Base-by-base conservation (phyloP, 2,329 filamentous ascomycete genomes). In the Chaetomiaceae sp. region DNA sequence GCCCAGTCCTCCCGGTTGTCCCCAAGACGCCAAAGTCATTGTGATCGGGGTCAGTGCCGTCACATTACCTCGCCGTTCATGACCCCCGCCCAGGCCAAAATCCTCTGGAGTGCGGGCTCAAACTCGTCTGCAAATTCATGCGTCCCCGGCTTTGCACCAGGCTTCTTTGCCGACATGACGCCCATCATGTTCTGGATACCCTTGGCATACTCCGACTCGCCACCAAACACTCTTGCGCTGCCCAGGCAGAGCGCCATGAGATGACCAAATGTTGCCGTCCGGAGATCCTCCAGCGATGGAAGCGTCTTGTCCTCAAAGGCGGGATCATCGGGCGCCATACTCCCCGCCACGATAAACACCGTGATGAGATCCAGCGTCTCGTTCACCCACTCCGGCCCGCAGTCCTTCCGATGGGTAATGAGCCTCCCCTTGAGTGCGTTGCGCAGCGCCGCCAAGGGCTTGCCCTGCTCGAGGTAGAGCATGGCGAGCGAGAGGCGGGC, bases 81-180 rank as follows among this genome's bases (percentile, higher is more conserved):
- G n/a, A 64, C 53, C 5, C 50, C 57, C 4, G 59, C 64, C 65
- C 65, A 66, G 1, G 41, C 48, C 38, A 64, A 37, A 25, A 65
- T 21, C 48, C 49, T 60, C 37, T 19, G 40, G 53, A 66, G 62
- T n/a, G 59, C 55, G 3, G 44, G 39, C 17, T 49, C 51, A 48
- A 63, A 66, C 25, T 51, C 52, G 35, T 45, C 44, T 13, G 31
- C 50, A 39, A 66, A 66, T 41, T 45, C 55, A 23, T 48, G 35
- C 0, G 44, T 57, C 7, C 56, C 56, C 17, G 54, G 49, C 44
- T 10, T 37, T 5, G 44, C 40, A 10, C 52, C 55, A 3, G 49
- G 43, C 31, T 50, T 49, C 12, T 50, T 39, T 9, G 40, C 45
- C 10, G 55, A 10, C 34, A 58, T 48, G 7, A 8, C 25, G n/a